Evolutionary conservation across 345 rosid genomes (phyloP).

Genomic region (Alliaria petiolata): DNA sequence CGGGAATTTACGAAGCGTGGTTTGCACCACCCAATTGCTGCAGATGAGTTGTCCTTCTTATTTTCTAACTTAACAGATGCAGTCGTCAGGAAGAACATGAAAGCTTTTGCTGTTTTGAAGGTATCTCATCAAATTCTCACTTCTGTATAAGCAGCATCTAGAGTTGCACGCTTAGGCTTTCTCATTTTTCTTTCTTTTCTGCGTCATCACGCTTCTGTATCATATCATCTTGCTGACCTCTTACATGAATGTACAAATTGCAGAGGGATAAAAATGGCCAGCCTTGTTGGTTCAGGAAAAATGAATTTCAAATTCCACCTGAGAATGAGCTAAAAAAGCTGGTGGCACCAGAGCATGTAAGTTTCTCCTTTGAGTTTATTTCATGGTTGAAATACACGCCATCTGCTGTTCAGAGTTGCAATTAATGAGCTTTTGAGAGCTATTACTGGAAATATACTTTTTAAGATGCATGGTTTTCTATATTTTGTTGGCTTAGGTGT

Average conservation of each 20-base stretch:
- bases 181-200: constrained; percentile 17
- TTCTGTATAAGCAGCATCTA: too few relatives aligned
- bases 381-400: background rate
- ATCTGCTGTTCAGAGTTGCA: constrained; percentile 3
- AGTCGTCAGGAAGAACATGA: constrained; percentile 63
- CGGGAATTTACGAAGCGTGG: constrained; percentile 72
- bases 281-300: constrained; percentile 63
- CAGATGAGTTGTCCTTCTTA: constrained; percentile 62
- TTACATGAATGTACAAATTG: constrained; percentile 29
- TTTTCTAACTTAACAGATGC: constrained; percentile 72
- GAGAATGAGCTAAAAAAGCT: constrained; percentile 79
- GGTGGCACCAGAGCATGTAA: constrained; percentile 87
- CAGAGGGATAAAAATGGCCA: constrained; percentile 76
- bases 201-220: constrained; percentile 28
- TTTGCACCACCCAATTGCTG: constrained; percentile 52
- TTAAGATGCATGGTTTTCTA: constrained; percentile 15
- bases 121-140: constrained; percentile 37
- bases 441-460: constrained; percentile 3
- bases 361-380: constrained; percentile 30
- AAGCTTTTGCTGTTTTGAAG: constrained; percentile 64
- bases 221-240: constrained; percentile 10
- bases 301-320: constrained; percentile 61
- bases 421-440: background rate
- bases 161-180: too few relatives aligned
- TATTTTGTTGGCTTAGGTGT: constrained; percentile 52